Base-by-base conservation (phyloP, 495 filamentous ascomycete species). In the Penicillium nucicola region DNA sequence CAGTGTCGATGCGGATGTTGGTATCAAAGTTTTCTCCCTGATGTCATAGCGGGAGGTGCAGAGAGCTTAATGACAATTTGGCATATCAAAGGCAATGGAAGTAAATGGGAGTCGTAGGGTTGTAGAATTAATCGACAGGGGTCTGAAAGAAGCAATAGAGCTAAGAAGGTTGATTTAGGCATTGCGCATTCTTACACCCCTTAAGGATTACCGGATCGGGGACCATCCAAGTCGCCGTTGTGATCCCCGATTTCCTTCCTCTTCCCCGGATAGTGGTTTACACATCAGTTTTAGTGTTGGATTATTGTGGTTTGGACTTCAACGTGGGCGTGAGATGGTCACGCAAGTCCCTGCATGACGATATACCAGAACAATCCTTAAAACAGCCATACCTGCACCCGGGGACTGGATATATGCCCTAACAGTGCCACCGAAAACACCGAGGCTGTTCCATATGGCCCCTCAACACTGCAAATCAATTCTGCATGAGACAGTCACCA, bases 1-100 rank as follows among this genome's bases (percentile, higher is more conserved):
- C 13, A 25, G 22, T 44, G 41, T 55, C 28, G 51, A 51, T 33
- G 55, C 36, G 32, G 37, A 17, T 19, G 15, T 25, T 19, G 31
- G 2, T 35, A 55, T 54, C 43, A 55, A 53, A 55, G 42, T 59
- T 56, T 55, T 28, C 19, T 5, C 23, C 14, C n/a, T 53, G 48
- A 53, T 48, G 50, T 50, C 45, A 52, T 48, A 28, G 25, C 25
- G 25, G 25, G 25, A 28, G 25, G 25, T 14, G 13, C 10, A 5
- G 7, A 4, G 25, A 28, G 2, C 25, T 28, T 28, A 28, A 28
- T 28, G 25, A 8, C 25, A 28, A 28, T 28, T 28, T 28, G 25
- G 25, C 25, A 8, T 28, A 28, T 28, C 4, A 28, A 9, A 28
- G 25, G 25, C 25, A 4, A 28, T 9, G 25, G 5, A 28, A 28